Conservation (phyloP, 2,329 filamentous ascomycete species). For the Basipetospora chlamydospora region DNA sequence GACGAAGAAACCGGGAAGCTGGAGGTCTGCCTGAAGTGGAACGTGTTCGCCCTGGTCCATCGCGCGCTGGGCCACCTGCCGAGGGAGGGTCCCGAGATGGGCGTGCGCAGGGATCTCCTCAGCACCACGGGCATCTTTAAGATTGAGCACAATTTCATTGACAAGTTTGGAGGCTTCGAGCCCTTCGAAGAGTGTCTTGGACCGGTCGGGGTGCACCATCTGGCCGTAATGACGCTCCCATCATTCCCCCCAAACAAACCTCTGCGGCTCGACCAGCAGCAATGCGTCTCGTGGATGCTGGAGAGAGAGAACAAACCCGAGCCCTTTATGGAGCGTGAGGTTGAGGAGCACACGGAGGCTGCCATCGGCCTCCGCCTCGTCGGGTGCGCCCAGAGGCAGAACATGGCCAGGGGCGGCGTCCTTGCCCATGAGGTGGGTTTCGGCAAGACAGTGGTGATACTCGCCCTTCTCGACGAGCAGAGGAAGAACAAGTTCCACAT, state of each 20-base stretch:
- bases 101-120: neutral
- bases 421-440: conserved; percentile 29
- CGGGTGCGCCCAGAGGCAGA: conserved; percentile 15
- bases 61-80: conserved; percentile 9
- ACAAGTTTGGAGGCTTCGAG: neutral
- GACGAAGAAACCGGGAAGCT: conserved; percentile 3
- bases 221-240: conserved; percentile 2
- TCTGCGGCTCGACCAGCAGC: conserved; percentile 11
- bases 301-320: conserved; percentile 10
- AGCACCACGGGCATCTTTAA: neutral
- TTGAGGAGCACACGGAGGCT: conserved; percentile 21
- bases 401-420: conserved; percentile 20
- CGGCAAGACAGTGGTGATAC: conserved; percentile 27
- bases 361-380: conserved; percentile 19
- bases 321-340: conserved; percentile 21
- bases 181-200: neutral
- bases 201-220: neutral
- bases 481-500: conserved; percentile 8
- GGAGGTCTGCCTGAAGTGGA: conserved; percentile 8
- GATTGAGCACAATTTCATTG: neutral
- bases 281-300: conserved; percentile 14
- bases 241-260: conserved; percentile 8
- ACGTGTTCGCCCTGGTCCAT: conserved; percentile 9
- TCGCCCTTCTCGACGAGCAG: conserved; percentile 21
- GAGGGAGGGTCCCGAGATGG: neutral